Evolutionary conservation across 1,284 basidiomycete species (phyloP).

Genomic region (Paramarasmius palmivorus): DNA sequence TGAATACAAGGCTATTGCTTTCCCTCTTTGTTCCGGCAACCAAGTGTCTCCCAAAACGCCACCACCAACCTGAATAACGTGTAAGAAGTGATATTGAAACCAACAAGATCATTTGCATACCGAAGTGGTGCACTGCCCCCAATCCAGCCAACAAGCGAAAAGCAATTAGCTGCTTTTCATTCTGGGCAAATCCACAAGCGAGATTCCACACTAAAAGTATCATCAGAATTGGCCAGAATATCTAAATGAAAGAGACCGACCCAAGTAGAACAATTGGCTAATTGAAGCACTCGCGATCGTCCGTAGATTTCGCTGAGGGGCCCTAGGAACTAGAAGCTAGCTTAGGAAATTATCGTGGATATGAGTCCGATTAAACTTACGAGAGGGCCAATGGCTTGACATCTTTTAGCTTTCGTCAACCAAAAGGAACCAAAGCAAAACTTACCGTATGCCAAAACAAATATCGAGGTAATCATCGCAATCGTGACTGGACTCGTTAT

Average conservation of each 20-base stretch:
- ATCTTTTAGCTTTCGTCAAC: conserved; percentile 1
- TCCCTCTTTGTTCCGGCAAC: conserved; percentile 64
- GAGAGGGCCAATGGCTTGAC: conserved; percentile 45
- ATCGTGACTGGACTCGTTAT: conserved; percentile 40
- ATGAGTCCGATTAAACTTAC: conserved; percentile 1
- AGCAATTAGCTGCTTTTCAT: conserved; percentile 53
- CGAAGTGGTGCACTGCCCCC: conserved; percentile 66
- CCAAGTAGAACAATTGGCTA: conserved; percentile 50
- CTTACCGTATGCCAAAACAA: conserved; percentile 50
- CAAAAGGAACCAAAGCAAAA: conserved; percentile 30
- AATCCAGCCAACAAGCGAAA: conserved; percentile 69
- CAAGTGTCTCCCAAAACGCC: conserved; percentile 74
- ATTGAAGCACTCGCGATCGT: conserved; percentile 40
- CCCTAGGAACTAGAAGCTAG: conserved; percentile 36
- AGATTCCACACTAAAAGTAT: conserved; percentile 57
- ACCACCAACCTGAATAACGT: conserved; percentile 50
- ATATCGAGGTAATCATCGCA: conserved; percentile 49
- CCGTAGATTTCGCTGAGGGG: conserved; percentile 59
- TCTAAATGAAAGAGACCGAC: conserved; percentile 25
- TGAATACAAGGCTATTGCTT: conserved; percentile 69
- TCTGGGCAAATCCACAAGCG: conserved; percentile 66
- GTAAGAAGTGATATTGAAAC: too few species aligned
- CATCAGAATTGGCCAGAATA: neutral
- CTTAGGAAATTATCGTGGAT: neutral
- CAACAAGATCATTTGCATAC: too few species aligned